Evolutionary conservation across 208 protist species (phyloP), one percentile per base, ranked within the genome.

Genomic region (Leishmania guyanensis): DNA sequence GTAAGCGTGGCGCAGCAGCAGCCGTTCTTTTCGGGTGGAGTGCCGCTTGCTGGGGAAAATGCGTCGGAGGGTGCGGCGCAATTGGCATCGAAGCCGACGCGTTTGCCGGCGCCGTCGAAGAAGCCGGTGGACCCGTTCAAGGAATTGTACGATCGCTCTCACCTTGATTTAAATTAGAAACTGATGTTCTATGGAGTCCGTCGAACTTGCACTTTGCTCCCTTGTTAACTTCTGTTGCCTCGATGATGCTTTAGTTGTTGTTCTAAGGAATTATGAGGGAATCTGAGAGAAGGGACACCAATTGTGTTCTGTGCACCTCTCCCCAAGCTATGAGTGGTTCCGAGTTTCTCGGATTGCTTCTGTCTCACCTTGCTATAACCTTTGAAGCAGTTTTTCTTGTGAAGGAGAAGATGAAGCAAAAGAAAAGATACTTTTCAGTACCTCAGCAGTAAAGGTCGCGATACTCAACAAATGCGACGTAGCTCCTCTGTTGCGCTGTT

Each of bases 41-140:
- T 14, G 20, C 69, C 8, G 12, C 3, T 33, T 53, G 22, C 3
- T 53, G 22, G 2, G 17, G 26, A 29, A 22, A 12, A 10, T 3
- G 69, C 6, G 17, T 33, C 22, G 69, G 17, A 33, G 26, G 1
- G 9, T 73, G 5, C 14, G n/a, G 51, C 5, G 29, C 33, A 39
- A 62, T 29, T 20, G 72, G 2, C 33, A n/a, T 39, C 14, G 51
- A 43, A 5, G 33, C 29, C 46, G 16, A 3, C 72, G 33, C 50
- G 33, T 62, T 58, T 60, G 51, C 43, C 70, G 9, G 36, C 39
- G 46, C 43, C 65, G 16, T n/a, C 79, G 12, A 77, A 85, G 75
- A 88, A 84, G 17, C 43, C 77, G 26, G 69, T 58, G 4, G 85
- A 93, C 75, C 81, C 85, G n/a, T 93, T 93, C 75, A 93, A 90